Evolutionary conservation across 225 moss, liverwort and hornwort genomes (phyloP), one percentile per base, ranked within the genome.

Genomic region (Takakia lepidozioides): DNA sequence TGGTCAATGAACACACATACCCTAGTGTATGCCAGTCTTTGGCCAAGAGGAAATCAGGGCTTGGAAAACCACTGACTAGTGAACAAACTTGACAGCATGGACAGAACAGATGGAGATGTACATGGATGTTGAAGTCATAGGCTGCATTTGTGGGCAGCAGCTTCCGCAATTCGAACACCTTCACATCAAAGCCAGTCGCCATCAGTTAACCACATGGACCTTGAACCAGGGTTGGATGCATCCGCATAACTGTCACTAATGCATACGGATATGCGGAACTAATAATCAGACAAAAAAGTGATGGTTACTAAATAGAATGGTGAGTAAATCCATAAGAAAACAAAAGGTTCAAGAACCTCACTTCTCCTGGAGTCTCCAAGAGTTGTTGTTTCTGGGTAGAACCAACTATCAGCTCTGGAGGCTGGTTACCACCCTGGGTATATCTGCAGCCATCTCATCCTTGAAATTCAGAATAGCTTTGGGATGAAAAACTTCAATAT

Each of bases 51-150:
- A n/a, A n/a, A n/a, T n/a, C n/a, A n/a, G n/a, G n/a, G n/a, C n/a
- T n/a, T n/a, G 32, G 32, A 32, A 32, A 6, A 32, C 32, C 32
- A 32, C 32, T 6, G 8, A 32, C 1, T 6, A 1, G n/a, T n/a
- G n/a, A n/a, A n/a, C n/a, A n/a, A n/a, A n/a, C n/a, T n/a, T 32
- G 32, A 11, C 7, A 32, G 32, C 32, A 32, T 32, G 11, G 1
- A 32, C 32, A 32, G 32, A 6, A 7, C 32, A 32, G 7, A 32
- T 6, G 32, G 32, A 32, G 0, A 66, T 52, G 30, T 78, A 93
- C 90, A 70, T 98, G 98, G 22, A 98, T 78, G 57, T 98, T 98
- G 78, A 98, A 91, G 67, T 98, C 98, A 48, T 98, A 91, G 2
- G 75, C 63, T 14, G 75, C 59, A 54, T 56, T 78, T 27, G 87